phyloP scores from a whole-genome alignment of 1,139 yeast species.

The Starmera stellimalicola region DNA sequence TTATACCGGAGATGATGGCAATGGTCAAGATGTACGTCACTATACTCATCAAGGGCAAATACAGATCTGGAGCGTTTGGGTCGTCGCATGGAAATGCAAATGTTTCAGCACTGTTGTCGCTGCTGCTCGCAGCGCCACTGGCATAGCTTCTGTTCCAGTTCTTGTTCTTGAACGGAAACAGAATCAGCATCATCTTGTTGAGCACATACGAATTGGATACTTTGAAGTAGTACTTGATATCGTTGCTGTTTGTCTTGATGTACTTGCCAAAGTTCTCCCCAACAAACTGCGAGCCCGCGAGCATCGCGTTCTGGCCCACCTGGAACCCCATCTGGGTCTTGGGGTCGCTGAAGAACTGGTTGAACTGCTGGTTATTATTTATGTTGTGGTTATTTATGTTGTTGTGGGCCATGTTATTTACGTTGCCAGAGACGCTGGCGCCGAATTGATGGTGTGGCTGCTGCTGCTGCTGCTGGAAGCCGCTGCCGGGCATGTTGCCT shows the following conservation, averaged over 20 bases:
- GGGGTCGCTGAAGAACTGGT: constrained; percentile 58
- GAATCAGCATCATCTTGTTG: constrained; percentile 58
- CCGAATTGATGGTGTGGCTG: constrained; percentile 1
- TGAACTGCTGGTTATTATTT: constrained; percentile 9
- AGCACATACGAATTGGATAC: constrained; percentile 85
- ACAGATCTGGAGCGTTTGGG: constrained; percentile 91
- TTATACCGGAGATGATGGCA: constrained; percentile 79
- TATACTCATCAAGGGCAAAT: constrained; percentile 89
- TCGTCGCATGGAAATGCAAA: constrained; percentile 75
- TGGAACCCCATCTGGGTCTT: constrained; percentile 81
- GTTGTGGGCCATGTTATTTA: too few species aligned
- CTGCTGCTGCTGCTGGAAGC: constrained; percentile 4
- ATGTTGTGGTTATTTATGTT: constrained; percentile 6
- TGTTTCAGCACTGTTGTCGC: constrained; percentile 23
- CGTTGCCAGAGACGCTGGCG: neutral
- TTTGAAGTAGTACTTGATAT: constrained; percentile 78
- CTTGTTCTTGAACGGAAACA: constrained; percentile 81
- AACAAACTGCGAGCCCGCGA: constrained; percentile 57
- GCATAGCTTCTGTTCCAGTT: constrained; percentile 54
- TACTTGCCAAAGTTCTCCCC: constrained; percentile 58
- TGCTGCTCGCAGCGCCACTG: constrained; percentile 4
- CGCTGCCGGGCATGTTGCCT: constrained; percentile 8
- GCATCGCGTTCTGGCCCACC: constrained; percentile 75
- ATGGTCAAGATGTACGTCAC: constrained; percentile 80
- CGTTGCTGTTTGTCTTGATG: constrained; percentile 27